Evolutionary conservation across 352 stramenopile genomes (phyloP), one percentile per base, ranked within the genome.

Genomic region (Phytophthora sp.): DNA sequence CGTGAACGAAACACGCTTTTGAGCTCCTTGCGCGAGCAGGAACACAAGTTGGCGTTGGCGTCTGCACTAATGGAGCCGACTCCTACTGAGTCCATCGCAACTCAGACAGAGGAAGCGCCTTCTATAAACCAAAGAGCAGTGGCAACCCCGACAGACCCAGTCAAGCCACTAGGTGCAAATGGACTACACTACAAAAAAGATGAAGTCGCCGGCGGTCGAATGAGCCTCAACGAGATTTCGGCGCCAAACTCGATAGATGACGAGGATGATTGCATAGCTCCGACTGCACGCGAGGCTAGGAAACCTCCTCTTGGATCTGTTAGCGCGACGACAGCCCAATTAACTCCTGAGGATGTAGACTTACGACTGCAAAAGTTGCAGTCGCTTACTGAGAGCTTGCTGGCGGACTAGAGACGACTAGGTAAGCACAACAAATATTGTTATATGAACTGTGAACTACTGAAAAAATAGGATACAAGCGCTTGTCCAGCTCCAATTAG

Each of bases 1-100:
- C 79, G 84, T 9, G 84, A 93, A 29, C 76, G 84, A 2, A 93
- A 90, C 55, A 74, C 77, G 7, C 73, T 93, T 24, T 36, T 93
- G 12, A 81, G 52, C 20, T 76, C 84, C 0, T 52, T 93, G 6
- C 79, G 82, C 3, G 82, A 91, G 6, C 63, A 84, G 61, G 76
- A 81, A 39, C 66, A 65, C n/a, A 82, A 81, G 29, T 45, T 82
- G 9, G 41, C 59, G 9, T 16, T 52, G 35, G 66, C 57, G 13
- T 49, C 44, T 44, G 35, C 38, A 15, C 46, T 41, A 6, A 21
- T 23, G 15, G 44, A 64, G 30, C 35, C 35, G 9, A 47, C 55
- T 1, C 39, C 49, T 31, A 73, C 66, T 3, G 56, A 52, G 35
- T 41, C 57, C 1, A 35, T 56, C 6, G 45, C 35, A 8, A 67